A percentile compares a stretch with the other conserved stretches of the same genome.
phyloP scores from a whole-genome alignment of 1,139 yeast genomes.

The Saccharomyces hybrid region DNA sequence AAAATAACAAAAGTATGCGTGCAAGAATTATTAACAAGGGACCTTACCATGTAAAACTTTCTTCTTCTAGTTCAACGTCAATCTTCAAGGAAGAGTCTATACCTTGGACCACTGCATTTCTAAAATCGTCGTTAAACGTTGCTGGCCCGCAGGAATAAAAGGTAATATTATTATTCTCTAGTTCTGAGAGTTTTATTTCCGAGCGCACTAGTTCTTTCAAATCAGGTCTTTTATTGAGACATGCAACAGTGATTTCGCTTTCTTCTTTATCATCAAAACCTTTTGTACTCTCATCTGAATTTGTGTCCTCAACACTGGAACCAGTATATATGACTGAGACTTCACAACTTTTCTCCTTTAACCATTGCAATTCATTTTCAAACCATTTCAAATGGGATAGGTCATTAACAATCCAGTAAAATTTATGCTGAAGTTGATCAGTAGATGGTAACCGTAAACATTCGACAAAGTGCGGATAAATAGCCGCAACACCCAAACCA shows the following conservation, averaged over 20 bases:
- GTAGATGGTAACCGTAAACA: conserved; percentile 4
- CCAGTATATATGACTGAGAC: conserved; percentile 10
- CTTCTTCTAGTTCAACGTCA: conserved; percentile 37
- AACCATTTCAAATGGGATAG: conserved; percentile 33
- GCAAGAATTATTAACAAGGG: not conserved
- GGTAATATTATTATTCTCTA: conserved; percentile 12
- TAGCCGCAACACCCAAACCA: conserved; percentile 26
- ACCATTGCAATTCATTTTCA: conserved; percentile 32
- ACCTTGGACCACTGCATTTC: conserved; percentile 30
- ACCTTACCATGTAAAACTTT: conserved; percentile 37
- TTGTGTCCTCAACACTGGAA: not conserved
- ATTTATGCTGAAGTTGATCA: conserved; percentile 7
- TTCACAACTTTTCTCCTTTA: conserved; percentile 27
- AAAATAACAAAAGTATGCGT: not conserved
- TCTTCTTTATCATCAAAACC: conserved; percentile 7
- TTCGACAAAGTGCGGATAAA: conserved; percentile 19
- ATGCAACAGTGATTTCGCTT: conserved; percentile 9
- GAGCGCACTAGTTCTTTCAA: conserved; percentile 32
- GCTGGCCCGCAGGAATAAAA: conserved; percentile 41
- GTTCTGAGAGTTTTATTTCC: conserved; percentile 28
- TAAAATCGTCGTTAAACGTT: conserved; percentile 34
- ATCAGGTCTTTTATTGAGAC: conserved; percentile 38
- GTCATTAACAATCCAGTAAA: conserved; percentile 24
- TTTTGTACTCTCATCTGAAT: not conserved
- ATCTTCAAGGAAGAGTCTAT: conserved; percentile 23